Conservation (phyloP, 257 asterid species). For the Scutellaria barbata region DNA sequence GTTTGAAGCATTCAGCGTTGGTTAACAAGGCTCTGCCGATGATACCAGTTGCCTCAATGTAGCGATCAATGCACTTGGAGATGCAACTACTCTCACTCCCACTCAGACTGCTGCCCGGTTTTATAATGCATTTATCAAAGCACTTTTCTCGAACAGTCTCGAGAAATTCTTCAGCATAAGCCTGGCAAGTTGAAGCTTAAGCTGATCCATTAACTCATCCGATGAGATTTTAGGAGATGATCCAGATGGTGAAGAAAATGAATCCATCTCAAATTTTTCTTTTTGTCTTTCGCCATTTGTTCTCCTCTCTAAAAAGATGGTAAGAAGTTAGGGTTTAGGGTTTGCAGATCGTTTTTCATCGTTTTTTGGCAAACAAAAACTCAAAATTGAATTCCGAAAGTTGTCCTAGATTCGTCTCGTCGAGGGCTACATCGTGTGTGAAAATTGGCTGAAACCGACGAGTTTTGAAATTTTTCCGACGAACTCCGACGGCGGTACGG, state of each 20-base stretch:
- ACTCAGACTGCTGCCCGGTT: constrained; percentile 86
- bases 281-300: not conserved
- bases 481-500: too few relatives aligned
- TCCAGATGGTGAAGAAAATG: constrained; percentile 73
- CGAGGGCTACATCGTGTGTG: too few relatives aligned
- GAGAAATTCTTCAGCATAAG: constrained; percentile 89
- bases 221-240: constrained; percentile 53
- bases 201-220: constrained; percentile 71
- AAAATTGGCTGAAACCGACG: too few relatives aligned
- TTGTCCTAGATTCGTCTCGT: too few relatives aligned
- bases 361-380: too few relatives aligned
- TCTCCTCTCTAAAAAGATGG: constrained; percentile 31
- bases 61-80: constrained; percentile 90
- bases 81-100: constrained; percentile 86
- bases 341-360: too few relatives aligned
- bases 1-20: too few relatives aligned
- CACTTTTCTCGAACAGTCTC: too few relatives aligned
- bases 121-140: constrained; percentile 88
- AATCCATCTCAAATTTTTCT: constrained; percentile 53
- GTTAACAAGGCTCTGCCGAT: constrained; percentile 67
- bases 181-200: constrained; percentile 80
- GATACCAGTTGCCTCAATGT: constrained; percentile 87
- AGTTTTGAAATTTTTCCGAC: too few relatives aligned
- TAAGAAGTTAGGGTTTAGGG: too few relatives aligned
- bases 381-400: too few relatives aligned